Percentiles rank a stretch among this genome's conserved stretches.
Evolutionary conservation across 2,329 filamentous ascomycete genomes (phyloP).

Genomic region (Elsinoe arachidis): DNA sequence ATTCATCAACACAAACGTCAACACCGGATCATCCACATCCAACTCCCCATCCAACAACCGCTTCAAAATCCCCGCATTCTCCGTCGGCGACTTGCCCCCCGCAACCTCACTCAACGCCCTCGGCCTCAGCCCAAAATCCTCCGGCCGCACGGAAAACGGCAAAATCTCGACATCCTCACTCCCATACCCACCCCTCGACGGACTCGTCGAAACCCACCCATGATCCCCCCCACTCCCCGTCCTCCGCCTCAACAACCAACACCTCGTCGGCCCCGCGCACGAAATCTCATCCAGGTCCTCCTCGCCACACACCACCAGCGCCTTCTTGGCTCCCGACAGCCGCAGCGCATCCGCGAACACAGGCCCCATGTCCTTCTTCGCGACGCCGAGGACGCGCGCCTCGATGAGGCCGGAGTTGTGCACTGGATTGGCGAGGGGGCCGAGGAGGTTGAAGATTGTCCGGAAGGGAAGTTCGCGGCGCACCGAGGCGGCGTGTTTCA

Average conservation of each 20-base stretch:
- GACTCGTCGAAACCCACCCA: conserved; percentile 35
- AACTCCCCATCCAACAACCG: conserved; percentile 67
- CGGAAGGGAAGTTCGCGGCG: conserved; percentile 84
- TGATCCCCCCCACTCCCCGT: conserved; percentile 30
- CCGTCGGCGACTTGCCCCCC: conserved; percentile 72
- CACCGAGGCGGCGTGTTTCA: conserved; percentile 79
- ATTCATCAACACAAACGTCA: conserved; percentile 93
- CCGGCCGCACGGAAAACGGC: conserved; percentile 67
- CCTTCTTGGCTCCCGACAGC: conserved; percentile 69
- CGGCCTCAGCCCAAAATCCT: conserved; percentile 74
- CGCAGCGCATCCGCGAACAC: conserved; percentile 81
- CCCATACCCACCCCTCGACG: conserved; percentile 28
- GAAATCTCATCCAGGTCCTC: conserved; percentile 95
- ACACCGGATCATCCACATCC: conserved; percentile 66
- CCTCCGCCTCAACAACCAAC: conserved; percentile 66
- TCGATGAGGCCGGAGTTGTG: conserved; percentile 65
- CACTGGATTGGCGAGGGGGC: conserved; percentile 83
- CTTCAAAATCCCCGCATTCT: conserved; percentile 80
- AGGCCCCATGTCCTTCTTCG: conserved; percentile 73
- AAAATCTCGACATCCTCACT: conserved; percentile 52
- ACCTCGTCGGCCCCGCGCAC: conserved; percentile 78
- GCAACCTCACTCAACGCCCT: conserved; percentile 73
- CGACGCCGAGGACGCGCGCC: conserved; percentile 87
- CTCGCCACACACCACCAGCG: conserved; percentile 82
- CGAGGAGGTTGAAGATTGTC: conserved; percentile 95